Base-by-base conservation (phyloP, 495 filamentous ascomycete genomes). In the Neurospora sp. region DNA sequence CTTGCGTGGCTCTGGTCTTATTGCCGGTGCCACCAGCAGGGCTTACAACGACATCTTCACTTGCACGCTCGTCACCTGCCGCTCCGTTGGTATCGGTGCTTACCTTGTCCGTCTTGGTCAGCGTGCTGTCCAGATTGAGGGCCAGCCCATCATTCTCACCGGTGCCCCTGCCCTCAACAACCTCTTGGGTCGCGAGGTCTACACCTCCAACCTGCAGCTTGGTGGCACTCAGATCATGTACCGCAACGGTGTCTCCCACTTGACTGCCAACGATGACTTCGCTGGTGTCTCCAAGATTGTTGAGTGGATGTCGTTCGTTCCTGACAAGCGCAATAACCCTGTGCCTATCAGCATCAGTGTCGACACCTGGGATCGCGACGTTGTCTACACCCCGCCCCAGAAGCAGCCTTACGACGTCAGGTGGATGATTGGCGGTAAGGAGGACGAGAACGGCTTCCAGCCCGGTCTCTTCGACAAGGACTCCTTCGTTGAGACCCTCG, bases 221-320 rank as follows among this genome's bases (percentile, higher is more conserved):
- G 96, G 96, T 89, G 96, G 96, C 77, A 98, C 96, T 48, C 96
- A 99, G 84, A 99, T 99, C 87, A 99, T 99, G 96, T 98, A 99
- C 89, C 95, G 91, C 85, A 99, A 99, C 80, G 96, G 96, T 88
- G 96, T 99, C 37, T 98, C 96, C 9, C 96, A 99, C 85, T 92
- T 98, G 91, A 98, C 95, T 74, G 96, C 96, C 79, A 92, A 90
- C 78, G 96, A 99, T 80, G 96, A 99, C 86, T 98, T 98, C 73
- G 94, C 94, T 74, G 96, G 96, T 88, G 94, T 99, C 16, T 91
- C 92, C 83, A 97, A 97, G 89, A 98, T 99, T 79, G 92, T 98
- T 39, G 91, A 97, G 77, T 99, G 96, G 96, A 89, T 99, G 85
- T 92, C 94, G 4, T 99, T 93, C 80, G 92, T 99, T 31, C 96